A percentile compares a stretch with the other conserved stretches of the same genome.
These are phyloP conservation scores for Thielaviopsis musarum DNA, from an alignment of 2,329 filamentous ascomycete species.

Conservation along the genomic window DNA sequence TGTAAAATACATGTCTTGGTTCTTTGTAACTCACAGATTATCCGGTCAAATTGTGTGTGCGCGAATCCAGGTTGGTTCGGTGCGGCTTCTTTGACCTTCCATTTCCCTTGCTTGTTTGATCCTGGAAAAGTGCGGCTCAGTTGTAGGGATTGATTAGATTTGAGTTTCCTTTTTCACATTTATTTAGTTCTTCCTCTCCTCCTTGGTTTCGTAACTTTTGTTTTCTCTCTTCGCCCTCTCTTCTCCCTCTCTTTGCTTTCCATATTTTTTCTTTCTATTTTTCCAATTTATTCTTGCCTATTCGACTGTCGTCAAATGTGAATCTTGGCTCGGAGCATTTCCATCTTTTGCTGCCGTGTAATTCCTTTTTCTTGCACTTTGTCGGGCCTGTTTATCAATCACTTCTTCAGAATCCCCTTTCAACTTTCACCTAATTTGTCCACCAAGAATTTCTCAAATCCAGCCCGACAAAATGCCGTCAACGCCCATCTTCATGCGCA, in stretches of 20 bases:
- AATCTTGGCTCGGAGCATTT: neutral
- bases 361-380: neutral
- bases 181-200: neutral
- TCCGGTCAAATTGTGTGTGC: neutral
- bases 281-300: neutral
- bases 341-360: neutral
- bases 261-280: neutral
- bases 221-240: neutral
- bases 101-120: neutral
- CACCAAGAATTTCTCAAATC: neutral
- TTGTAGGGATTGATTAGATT: neutral
- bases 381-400: neutral
- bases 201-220: neutral
- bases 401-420: neutral
- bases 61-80: neutral
- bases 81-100: neutral
- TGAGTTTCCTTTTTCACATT: too few relatives aligned
- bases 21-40: neutral
- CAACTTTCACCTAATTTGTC: too few relatives aligned
- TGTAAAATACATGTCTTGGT: too few relatives aligned
- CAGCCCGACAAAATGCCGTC: constrained; percentile 4
- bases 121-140: neutral
- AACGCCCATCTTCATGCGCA: constrained; percentile 21
- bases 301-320: neutral
- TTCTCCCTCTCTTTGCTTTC: neutral